Evolutionary conservation across 352 stramenopile genomes (phyloP).

Genomic region (Pythium diclinum): DNA sequence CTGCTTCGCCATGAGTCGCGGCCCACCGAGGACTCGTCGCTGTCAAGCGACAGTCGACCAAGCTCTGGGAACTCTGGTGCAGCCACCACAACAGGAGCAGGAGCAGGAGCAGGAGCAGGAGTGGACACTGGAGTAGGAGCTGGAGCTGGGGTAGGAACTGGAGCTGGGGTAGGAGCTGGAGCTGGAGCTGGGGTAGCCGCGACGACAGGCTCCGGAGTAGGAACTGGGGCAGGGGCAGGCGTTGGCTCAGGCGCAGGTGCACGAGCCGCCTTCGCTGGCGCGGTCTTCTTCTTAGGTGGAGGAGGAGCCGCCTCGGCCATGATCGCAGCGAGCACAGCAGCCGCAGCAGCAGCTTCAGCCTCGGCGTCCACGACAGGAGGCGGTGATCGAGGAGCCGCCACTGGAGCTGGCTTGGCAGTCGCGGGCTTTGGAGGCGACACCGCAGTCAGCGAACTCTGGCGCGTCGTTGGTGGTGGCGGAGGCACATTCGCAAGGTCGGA

Average conservation of each 20-base stretch:
- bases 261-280: constrained; percentile 23
- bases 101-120: not conserved
- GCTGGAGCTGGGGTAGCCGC: constrained; percentile 15
- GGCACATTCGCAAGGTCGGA: constrained; percentile 21
- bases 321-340: constrained; percentile 1
- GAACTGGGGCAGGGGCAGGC: not conserved
- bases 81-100: not conserved
- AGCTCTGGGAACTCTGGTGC: constrained; percentile 2
- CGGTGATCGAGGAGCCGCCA: constrained; percentile 4
- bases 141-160: not conserved
- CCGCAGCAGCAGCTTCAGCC: not conserved
- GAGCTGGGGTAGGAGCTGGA: constrained; percentile 6
- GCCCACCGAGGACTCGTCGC: constrained; percentile 7
- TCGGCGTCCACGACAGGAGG: constrained; percentile 1
- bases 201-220: not conserved
- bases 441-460: constrained; percentile 12
- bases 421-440: constrained; percentile 1
- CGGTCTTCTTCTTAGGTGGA: constrained; percentile 8
- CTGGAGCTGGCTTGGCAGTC: not conserved
- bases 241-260: constrained; percentile 17
- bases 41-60: constrained; percentile 9
- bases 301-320: constrained; percentile 3
- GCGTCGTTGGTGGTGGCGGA: constrained; percentile 14
- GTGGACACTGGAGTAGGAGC: not conserved
- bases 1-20: constrained; percentile 26